phyloP scores from a whole-genome alignment of 2,329 filamentous ascomycete genomes.

The Colletotrichum lupini region DNA sequence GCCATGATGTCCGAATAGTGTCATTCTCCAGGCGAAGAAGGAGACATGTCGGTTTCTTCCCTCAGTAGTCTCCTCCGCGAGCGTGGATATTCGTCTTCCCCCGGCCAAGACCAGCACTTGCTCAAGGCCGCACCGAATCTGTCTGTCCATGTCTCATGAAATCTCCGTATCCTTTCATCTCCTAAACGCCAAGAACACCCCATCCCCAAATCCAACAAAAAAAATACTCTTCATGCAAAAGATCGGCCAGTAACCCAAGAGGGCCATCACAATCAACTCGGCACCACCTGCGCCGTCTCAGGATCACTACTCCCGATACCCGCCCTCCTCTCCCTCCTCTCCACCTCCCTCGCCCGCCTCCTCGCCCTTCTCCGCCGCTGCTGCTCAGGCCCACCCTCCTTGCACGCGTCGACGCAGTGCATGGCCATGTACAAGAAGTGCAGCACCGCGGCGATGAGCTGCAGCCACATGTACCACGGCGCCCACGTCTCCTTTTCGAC shows the following conservation, averaged over 20 bases:
- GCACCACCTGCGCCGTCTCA: constrained; percentile 13
- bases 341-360: constrained; percentile 10
- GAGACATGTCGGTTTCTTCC: not conserved
- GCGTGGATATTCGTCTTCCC: not conserved
- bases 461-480: constrained; percentile 39
- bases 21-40: not conserved
- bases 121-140: constrained; percentile 20
- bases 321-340: constrained; percentile 2
- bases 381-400: constrained; percentile 8
- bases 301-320: not conserved
- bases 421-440: constrained; percentile 38
- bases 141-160: not conserved
- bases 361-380: constrained; percentile 14
- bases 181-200: constrained; percentile 7
- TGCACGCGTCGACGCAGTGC: constrained; percentile 37
- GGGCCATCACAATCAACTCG: no score
- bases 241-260: no score
- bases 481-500: constrained; percentile 36
- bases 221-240: not conserved
- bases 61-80: not conserved
- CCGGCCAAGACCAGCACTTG: constrained; percentile 32
- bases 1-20: not conserved
- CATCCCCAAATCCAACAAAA: not conserved
- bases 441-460: constrained; percentile 37
- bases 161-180: not conserved